Conservation (phyloP, 257 asterid genomes). For the Prunella vulgaris region DNA sequence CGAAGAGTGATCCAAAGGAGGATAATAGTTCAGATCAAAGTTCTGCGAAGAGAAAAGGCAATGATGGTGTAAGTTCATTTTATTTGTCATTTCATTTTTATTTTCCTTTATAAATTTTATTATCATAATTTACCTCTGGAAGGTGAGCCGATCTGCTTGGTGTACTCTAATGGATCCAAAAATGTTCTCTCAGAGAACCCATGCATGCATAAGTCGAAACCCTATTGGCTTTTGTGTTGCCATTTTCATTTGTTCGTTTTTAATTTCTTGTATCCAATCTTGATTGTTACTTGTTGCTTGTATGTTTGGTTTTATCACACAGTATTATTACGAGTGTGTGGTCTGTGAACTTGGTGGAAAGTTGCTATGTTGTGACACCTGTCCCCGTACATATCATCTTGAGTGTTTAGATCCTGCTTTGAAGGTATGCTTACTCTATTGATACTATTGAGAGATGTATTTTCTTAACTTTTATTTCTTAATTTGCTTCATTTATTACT, state of each 20-base stretch:
- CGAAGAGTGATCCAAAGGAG: slow-evolving; percentile 32
- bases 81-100: background rate
- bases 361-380: slow-evolving; percentile 77
- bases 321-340: slow-evolving; percentile 79
- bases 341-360: slow-evolving; percentile 82
- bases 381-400: slow-evolving; percentile 77
- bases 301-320: slow-evolving; percentile 23
- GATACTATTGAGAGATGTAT: background rate
- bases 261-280: background rate
- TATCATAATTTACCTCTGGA: slow-evolving; percentile 5
- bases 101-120: background rate
- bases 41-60: slow-evolving; percentile 69
- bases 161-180: background rate
- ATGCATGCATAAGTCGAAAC: slow-evolving; percentile 2
- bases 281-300: background rate
- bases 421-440: slow-evolving; percentile 46
- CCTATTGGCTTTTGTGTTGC: slow-evolving; percentile 9
- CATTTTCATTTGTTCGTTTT: background rate
- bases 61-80: slow-evolving; percentile 66
- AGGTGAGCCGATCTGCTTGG: background rate
- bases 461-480: slow-evolving; percentile 2
- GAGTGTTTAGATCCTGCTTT: slow-evolving; percentile 82
- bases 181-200: background rate
- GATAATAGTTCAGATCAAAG: slow-evolving; percentile 33
- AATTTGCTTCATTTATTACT: slow-evolving; percentile 13